Evolutionary conservation across 202 grass and related monocot genomes (phyloP), one percentile per base, ranked within the genome.

Genomic region (Digitaria exilis): DNA sequence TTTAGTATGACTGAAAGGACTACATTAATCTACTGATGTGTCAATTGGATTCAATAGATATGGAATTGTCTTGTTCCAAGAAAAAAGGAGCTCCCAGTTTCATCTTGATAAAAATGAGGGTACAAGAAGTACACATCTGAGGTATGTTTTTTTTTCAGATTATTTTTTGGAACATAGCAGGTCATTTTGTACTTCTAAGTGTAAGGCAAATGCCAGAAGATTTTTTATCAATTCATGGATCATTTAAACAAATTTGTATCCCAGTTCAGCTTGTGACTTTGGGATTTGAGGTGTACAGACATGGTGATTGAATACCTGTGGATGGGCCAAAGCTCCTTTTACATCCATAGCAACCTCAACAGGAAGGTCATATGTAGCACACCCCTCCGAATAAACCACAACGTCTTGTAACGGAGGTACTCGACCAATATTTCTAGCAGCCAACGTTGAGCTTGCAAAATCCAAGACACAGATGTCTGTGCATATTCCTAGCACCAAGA

Each of bases 341-440:
- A 93, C 88, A 82, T 85, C 88, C 70, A 71, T 81, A 71, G 92
- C 88, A 52, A 93, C 76, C 69, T 87, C 65, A 83, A 86, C 56
- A 65, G 90, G 90, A 28, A 98, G 83, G 85, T 98, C 84, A 61
- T 82, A 93, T 26, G 95, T 97, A 39, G 95, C 95, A 89, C 92
- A 98, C 17, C 95, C 92, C 71, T 86, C 86, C 0, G 92, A 93
- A 69, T 93, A 98, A 75, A 98, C 89, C 28, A 98, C 86, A 44
- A 95, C 79, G 83, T 95, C 88, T 63, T 90, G 72, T 65, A 98
- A 72, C 4, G 92, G 92, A 15, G 87, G 87, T 19, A 98, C 72
- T 42, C 69, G 55, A 35, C 80, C 92, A 69, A 98, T 86, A 98
- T 86, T 98, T 81, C 90, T 87, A 55, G 88, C 95, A 78, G 88